Base-by-base conservation (phyloP, 805 yeast genomes). In the Cyberlindnera veronae region DNA sequence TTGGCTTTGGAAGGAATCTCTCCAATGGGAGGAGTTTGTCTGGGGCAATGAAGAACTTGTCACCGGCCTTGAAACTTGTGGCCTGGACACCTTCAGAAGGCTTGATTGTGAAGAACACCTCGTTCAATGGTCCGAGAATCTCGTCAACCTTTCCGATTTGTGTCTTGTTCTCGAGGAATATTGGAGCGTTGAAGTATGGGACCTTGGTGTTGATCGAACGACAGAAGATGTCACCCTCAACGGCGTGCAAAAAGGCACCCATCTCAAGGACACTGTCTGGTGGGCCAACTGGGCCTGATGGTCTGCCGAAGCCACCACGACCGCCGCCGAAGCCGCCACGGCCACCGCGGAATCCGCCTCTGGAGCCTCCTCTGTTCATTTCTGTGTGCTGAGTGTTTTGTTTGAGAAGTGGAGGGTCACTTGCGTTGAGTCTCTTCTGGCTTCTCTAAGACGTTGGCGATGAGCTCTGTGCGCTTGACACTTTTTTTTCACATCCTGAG, bases 171-270 rank as follows among this genome's bases (percentile, higher is more conserved):
- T 93, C 98, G 54, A 93, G 76, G 65, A 84, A 93, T 57, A 93
- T 90, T 62, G 99, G 99, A 20, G 99, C 99, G 69, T 93, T 93
- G 77, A 93, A 93, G 66, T 91, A 93, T 58, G 99, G 99, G 54
- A 93, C 74, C 72, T 91, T 91, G 42, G 88, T 80, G 64, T 93
- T 93, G 58, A 86, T 85, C 35, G 97, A 89, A 60, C 90, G 86
- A 71, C 98, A 93, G 42, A 93, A 95, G 61, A 93, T 85, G 61
- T 93, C 99, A 44, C 95, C 96, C 67, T 93, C 99, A 65, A 96
- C 89, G 12, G 93, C 75, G 62, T 90, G 96, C 62, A 87, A 54
- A 62, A 89, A 93, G 18, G 86, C 64, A 47, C 99, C 99, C 95
- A 93, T 85, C 68, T 90, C 98, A 55, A 85, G 72, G 20, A 93